A percentile compares a stretch with the other conserved stretches of the same genome.
Conservation (phyloP, 2,329 filamentous ascomycete genomes). For the Colletotrichum ledebouriae region DNA sequence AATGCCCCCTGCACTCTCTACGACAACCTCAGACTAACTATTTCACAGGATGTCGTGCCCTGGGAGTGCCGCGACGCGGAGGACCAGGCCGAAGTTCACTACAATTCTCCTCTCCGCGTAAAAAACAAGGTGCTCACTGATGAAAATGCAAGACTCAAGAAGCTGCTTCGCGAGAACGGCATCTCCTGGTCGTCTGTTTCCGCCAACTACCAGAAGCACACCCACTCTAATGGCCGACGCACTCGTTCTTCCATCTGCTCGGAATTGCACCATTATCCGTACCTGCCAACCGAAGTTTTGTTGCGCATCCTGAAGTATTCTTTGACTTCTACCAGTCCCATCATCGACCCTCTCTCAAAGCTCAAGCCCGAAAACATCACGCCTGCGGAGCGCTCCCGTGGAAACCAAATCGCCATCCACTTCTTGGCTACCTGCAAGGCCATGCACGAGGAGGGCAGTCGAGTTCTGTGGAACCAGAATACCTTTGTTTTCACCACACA, state of each 20-base stretch:
- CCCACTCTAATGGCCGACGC: constrained; percentile 43
- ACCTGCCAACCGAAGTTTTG: constrained; percentile 66
- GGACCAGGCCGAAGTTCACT: constrained; percentile 62
- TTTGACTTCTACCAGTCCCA: constrained; percentile 62
- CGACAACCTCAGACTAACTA: constrained; percentile 8
- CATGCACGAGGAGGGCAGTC: constrained; percentile 63
- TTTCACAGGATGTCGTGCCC: constrained; percentile 52
- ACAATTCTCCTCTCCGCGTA: constrained; percentile 62
- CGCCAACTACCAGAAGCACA: constrained; percentile 47
- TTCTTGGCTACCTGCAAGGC: constrained; percentile 66
- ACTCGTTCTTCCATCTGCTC: constrained; percentile 47
- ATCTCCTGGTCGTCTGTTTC: constrained; percentile 63
- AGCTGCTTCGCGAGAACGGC: constrained; percentile 64
- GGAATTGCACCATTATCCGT: constrained; percentile 50
- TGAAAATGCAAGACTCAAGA: constrained; percentile 65
- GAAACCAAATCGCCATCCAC: constrained; percentile 65
- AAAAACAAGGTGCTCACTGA: constrained; percentile 61
- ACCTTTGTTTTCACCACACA: constrained; percentile 68
- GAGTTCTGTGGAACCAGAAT: constrained; percentile 65
- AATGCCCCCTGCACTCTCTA: background rate
- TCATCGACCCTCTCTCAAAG: constrained; percentile 67
- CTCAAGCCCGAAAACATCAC: constrained; percentile 59
- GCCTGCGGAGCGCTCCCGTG: constrained; percentile 56
- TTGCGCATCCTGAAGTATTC: constrained; percentile 66
- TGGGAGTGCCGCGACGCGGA: constrained; percentile 67